These are phyloP conservation scores for Sutorius eximius DNA, from an alignment of 1,284 basidiomycete genomes.

Conservation along the genomic window DNA sequence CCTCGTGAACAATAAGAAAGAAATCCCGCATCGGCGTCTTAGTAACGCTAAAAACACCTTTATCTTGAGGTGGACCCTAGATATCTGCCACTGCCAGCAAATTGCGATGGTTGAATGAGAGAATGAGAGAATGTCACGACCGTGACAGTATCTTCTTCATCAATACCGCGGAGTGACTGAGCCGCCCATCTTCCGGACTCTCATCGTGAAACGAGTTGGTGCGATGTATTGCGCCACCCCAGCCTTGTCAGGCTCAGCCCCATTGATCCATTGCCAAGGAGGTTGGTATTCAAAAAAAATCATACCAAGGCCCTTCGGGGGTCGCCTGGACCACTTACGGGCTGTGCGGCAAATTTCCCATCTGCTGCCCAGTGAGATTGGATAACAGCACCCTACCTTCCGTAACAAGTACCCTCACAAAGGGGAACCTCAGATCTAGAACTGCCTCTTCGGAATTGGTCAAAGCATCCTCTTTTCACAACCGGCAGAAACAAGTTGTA, in stretches of 20 bases:
- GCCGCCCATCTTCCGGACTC: not conserved
- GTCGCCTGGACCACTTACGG: too few species aligned
- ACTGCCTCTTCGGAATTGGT: too few species aligned
- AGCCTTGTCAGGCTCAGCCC: too few species aligned
- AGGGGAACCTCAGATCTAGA: too few species aligned
- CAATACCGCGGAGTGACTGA: not conserved
- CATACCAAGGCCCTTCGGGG: too few species aligned
- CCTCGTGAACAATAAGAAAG: not conserved
- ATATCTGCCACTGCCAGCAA: not conserved
- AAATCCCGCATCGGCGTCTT: too few species aligned
- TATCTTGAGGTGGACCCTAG: not conserved
- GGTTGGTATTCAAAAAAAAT: not conserved
- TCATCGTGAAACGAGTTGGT: not conserved
- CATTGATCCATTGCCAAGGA: not conserved
- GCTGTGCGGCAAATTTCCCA: not conserved
- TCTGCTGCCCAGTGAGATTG: not conserved
- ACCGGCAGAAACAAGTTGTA: too few species aligned
- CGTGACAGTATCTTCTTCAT: not conserved
- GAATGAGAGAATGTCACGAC: not conserved
- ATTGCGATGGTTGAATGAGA: not conserved
- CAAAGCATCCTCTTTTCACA: too few species aligned
- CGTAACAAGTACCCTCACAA: not conserved
- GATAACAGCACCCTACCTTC: not conserved
- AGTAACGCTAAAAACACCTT: not conserved
- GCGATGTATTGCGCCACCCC: not conserved